Conservation (phyloP, 2,329 filamentous ascomycete genomes). For the Samsoniella hepiali region DNA sequence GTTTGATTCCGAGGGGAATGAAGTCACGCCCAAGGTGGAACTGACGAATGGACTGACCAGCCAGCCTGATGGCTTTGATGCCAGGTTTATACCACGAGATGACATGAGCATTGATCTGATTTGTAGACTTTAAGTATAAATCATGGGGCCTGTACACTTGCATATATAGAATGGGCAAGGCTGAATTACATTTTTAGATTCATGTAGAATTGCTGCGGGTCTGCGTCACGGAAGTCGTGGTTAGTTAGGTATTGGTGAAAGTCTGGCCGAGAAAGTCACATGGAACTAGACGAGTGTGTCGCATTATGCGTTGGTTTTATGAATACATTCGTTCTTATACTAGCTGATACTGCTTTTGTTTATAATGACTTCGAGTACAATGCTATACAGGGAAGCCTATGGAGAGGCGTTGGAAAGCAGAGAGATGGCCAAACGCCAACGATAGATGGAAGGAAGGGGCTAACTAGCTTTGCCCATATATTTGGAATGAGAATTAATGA, state of each 20-base stretch:
- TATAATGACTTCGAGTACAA: no score
- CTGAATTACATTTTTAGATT: background rate
- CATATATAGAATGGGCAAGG: background rate
- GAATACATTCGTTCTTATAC: no score
- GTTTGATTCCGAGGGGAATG: slow-evolving; percentile 33
- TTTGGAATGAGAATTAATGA: no score
- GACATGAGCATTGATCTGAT: slow-evolving; percentile 11
- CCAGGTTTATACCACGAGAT: slow-evolving; percentile 27
- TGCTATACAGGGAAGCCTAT: no score
- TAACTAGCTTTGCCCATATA: no score
- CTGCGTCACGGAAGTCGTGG: background rate
- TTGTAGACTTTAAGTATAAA: background rate
- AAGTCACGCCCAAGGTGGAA: slow-evolving; percentile 30
- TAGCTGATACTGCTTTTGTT: no score
- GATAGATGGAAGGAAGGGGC: no score
- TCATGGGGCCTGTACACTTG: background rate
- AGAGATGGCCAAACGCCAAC: no score
- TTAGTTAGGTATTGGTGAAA: no score
- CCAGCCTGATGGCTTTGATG: slow-evolving; percentile 27
- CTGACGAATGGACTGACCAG: slow-evolving; percentile 29
- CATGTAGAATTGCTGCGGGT: background rate
- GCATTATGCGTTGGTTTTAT: no score
- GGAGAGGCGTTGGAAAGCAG: no score
- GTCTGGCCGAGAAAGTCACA: background rate
- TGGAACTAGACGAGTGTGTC: no score